Evolutionary conservation across 2,329 filamentous ascomycete species (phyloP), one percentile per base, ranked within the genome.

Genomic region (Aureobasidium sp.): DNA sequence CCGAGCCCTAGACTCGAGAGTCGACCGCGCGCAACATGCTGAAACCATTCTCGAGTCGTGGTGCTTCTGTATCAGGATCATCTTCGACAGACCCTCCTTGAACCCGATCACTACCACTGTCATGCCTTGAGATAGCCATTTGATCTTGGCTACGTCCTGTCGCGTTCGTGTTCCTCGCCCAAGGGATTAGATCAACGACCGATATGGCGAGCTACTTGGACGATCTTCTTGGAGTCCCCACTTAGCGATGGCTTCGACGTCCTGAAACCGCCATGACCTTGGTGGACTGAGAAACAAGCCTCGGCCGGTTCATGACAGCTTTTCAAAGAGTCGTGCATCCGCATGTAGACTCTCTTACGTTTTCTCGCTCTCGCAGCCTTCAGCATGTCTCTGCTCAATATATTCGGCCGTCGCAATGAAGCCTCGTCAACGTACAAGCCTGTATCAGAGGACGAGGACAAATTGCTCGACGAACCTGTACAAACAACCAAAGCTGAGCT

Each of bases 231-330:
- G 27, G n/a, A 19, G 27, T 22, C 39, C 39, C 53, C 53, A 45
- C 53, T 45, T 44, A 27, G 24, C 15, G 11, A 56, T 31, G 53
- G 50, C 37, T 42, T 54, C 37, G 33, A 54, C 52, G 6, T 39
- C 37, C 40, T 57, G 53, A 57, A 57, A 57, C 53, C 24, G 40
- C 53, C 53, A 45, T 57, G 53, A 57, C 27, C 53, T 57, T 57
- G 39, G 39, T 57, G 53, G 40, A 45, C 22, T 19, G n/a, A 19
- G 8, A 22, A 24, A 24, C n/a, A 45, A 45, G 29, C 53, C 40
- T 45, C 53, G 40, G 53, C 24, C 22, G 53, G 27, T 17, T 45
- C 39, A 24, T 45, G 12, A 17, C n/a, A 12, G 24, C 29, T 11
- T 14, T 45, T 19, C 15, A 44, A 33, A 45, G 29, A 33, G 11